These are phyloP conservation scores for Irpex sp. DNA, from an alignment of 1,284 basidiomycete species.

Conservation along the genomic window DNA sequence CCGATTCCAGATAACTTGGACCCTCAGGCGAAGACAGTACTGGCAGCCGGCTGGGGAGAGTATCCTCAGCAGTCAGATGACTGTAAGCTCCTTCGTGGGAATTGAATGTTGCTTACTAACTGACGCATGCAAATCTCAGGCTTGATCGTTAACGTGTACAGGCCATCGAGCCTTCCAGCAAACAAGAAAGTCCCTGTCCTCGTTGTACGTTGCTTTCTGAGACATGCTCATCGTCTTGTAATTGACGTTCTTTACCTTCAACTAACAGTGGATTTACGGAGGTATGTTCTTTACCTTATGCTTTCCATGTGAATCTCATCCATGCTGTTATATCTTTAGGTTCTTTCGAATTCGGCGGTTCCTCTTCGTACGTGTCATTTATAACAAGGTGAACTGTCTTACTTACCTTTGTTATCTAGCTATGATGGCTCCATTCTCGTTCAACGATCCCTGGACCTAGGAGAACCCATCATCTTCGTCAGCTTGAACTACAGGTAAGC, in stretches of 20 bases:
- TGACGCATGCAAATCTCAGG: background rate
- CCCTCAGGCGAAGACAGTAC: background rate
- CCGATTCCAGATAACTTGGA: slow-evolving; percentile 19
- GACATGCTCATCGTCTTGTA: background rate
- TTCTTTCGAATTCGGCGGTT: slow-evolving; percentile 26
- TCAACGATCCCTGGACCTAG: slow-evolving; percentile 31
- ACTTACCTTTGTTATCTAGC: slow-evolving; percentile 7
- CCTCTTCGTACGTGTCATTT: background rate
- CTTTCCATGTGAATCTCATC: background rate
- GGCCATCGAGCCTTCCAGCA: background rate
- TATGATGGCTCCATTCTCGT: slow-evolving; percentile 28
- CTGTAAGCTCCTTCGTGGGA: background rate
- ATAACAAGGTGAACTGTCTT: background rate
- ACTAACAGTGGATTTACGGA: slow-evolving; percentile 49
- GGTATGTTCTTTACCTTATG: slow-evolving; percentile 29
- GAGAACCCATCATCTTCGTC: slow-evolving; percentile 28
- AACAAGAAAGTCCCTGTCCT: background rate
- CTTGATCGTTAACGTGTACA: slow-evolving; percentile 1
- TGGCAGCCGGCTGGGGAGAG: background rate
- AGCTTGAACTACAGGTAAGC: slow-evolving; percentile 31
- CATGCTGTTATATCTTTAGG: slow-evolving; percentile 10
- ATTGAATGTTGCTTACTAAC: background rate
- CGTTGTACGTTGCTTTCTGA: background rate
- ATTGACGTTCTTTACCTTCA: background rate
- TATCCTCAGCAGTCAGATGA: background rate